Evolutionary conservation across 2,329 filamentous ascomycete species (phyloP).

Genomic region (Esteya vermicola): DNA sequence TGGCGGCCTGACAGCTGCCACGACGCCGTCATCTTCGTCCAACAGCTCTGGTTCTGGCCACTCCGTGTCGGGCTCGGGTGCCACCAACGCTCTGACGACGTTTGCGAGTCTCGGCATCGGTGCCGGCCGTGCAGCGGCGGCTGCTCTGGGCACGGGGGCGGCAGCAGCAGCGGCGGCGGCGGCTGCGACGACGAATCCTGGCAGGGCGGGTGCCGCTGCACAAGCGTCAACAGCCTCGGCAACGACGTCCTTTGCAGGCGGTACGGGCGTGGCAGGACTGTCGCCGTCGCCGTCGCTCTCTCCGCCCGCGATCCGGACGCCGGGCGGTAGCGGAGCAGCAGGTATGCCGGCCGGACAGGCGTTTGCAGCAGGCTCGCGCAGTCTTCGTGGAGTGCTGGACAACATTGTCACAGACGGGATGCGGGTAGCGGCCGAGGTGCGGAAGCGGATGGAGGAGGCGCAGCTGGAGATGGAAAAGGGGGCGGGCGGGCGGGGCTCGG

Average conservation of each 20-base stretch:
- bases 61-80: conserved; percentile 26
- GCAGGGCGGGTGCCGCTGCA: too few species aligned
- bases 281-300: conserved; percentile 37
- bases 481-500: conserved; percentile 21
- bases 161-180: conserved; percentile 25
- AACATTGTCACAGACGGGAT: conserved; percentile 97
- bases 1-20: conserved; percentile 32
- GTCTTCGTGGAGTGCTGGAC: conserved; percentile 82
- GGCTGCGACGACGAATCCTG: background rate
- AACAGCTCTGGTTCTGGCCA: too few species aligned
- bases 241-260: too few species aligned
- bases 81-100: conserved; percentile 25
- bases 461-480: conserved; percentile 83
- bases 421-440: conserved; percentile 85
- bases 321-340: too few species aligned
- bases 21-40: conserved; percentile 23
- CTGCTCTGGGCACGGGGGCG: conserved; percentile 12
- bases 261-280: conserved; percentile 14
- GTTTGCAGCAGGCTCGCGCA: conserved; percentile 45
- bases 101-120: conserved; percentile 20
- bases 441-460: conserved; percentile 87
- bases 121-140: conserved; percentile 27
- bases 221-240: too few species aligned
- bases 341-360: conserved; percentile 4
- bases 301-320: too few species aligned